Base-by-base conservation (phyloP, 116 monocot species). In the Phalaenopsis hybrid region DNA sequence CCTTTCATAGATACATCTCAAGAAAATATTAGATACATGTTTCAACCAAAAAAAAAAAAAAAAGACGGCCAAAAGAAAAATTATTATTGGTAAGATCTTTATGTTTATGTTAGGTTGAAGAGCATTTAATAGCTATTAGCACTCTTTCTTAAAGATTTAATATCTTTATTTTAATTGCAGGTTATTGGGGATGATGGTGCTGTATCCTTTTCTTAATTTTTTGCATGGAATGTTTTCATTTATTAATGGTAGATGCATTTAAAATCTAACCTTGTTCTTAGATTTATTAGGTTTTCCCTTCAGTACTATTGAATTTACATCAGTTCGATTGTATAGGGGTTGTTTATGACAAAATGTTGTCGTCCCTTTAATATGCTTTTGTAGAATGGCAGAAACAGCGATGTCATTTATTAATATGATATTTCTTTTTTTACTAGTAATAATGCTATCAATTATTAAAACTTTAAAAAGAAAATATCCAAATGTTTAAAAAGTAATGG, bases 151-250 rank as follows among this genome's bases (percentile, higher is more conserved):
- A 75, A 37, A 74, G 48, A 4, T 44, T 7, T 45, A n/a, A 74
- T 81, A 28, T 87, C 5, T 45, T 9, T 78, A 77, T n/a, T 34
- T 72, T 51, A 3, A 3, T 86, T 88, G 81, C 87, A 93, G 93
- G 95, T 98, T 82, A 84, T 95, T 77, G 92, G 88, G 68, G 92
- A 94, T 87, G 91, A 91, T 86, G 95, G 93, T 82, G 92, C 93
- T 81, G 96, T 94, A 96, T 96, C 89, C 76, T 94, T 86, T 55
- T 31, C 46, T 51, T 52, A 77, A 18, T 13, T 74, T 74, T 0
- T 74, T 69, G 69, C 12, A 72, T 41, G 28, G 13, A 72, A 16
- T 37, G 41, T 72, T 72, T 34, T 9, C 41, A 17, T 72, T 61
- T 61, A 18, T 61, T 21, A 20, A 61, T 18, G 0, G n/a, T 18